phyloP scores from a whole-genome alignment of 495 filamentous ascomycete genomes.

The Barbatosphaeria neglecta region DNA sequence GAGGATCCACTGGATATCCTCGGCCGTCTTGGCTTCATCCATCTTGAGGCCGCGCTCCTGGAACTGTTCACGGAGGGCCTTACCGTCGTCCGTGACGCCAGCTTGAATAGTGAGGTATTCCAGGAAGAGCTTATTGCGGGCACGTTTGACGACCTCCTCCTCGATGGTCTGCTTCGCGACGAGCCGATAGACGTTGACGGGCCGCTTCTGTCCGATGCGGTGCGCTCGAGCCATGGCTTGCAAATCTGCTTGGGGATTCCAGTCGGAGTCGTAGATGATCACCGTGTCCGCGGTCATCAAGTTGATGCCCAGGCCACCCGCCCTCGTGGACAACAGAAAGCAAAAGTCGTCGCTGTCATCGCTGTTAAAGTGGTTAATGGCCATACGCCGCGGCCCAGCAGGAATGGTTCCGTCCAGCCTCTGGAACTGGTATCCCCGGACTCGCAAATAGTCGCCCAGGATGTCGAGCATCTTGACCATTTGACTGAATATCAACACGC shows the following conservation, averaged over 20 bases:
- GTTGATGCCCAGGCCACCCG: conserved; percentile 95
- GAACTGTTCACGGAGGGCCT: conserved; percentile 52
- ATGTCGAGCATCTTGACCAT: conserved; percentile 99
- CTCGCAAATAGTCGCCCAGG: conserved; percentile 79
- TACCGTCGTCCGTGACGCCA: conserved; percentile 86
- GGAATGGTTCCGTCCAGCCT: conserved; percentile 91
- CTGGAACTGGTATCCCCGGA: conserved; percentile 84
- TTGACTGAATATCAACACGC: conserved; percentile 96
- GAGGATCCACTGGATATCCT: conserved; percentile 86
- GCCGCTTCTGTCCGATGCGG: conserved; percentile 90
- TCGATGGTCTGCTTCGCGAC: conserved; percentile 98
- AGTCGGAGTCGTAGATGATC: conserved; percentile 95
- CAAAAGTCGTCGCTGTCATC: conserved; percentile 90
- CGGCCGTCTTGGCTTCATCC: conserved; percentile 70
- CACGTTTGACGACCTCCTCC: conserved; percentile 91
- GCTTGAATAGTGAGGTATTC: conserved; percentile 96
- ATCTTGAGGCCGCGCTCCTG: conserved; percentile 41
- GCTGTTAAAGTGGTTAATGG: conserved; percentile 97
- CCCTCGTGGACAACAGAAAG: conserved; percentile 88
- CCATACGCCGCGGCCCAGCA: conserved; percentile 68
- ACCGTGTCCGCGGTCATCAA: conserved; percentile 98
- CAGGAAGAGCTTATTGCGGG: conserved; percentile 95
- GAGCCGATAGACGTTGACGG: conserved; percentile 88
- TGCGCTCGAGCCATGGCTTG: conserved; percentile 98
- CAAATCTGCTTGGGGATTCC: conserved; percentile 97